Evolutionary conservation across 371 early-diverging fungal genomes (phyloP).

Genomic region (Mortierella sp.): DNA sequence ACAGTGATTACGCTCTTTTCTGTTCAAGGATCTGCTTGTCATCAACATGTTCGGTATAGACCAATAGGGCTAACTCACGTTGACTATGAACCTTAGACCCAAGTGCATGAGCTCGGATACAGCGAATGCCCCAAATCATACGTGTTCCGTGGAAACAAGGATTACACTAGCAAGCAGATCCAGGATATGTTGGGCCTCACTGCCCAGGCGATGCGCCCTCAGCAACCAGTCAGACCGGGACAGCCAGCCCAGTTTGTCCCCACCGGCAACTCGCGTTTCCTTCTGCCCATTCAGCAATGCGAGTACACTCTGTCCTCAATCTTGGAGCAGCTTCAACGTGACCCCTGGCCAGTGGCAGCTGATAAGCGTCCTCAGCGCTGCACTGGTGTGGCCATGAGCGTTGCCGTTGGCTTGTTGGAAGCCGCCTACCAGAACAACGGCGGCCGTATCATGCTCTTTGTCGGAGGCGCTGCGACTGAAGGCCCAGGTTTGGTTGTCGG

Average conservation of each 20-base stretch:
- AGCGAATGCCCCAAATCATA: slow-evolving; percentile 96
- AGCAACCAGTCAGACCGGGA: slow-evolving; percentile 73
- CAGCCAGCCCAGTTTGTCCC: slow-evolving; percentile 60
- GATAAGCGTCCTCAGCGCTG: slow-evolving; percentile 96
- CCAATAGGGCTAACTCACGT: too few relatives aligned
- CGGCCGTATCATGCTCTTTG: slow-evolving; percentile 96
- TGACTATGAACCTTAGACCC: slow-evolving; percentile 65
- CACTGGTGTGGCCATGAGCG: slow-evolving; percentile 97
- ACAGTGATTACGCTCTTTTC: slow-evolving; percentile 19
- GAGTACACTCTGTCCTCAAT: slow-evolving; percentile 95
- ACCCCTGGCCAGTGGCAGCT: slow-evolving; percentile 98
- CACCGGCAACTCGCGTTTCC: slow-evolving; percentile 69
- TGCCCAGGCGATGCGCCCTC: slow-evolving; percentile 65
- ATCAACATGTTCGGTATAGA: too few relatives aligned
- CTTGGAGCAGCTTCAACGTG: slow-evolving; percentile 95
- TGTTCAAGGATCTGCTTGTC: too few relatives aligned
- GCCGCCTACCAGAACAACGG: slow-evolving; percentile 94
- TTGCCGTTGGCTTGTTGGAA: slow-evolving; percentile 97
- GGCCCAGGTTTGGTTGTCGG: slow-evolving; percentile 99
- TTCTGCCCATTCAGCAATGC: slow-evolving; percentile 93
- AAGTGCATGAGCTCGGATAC: slow-evolving; percentile 96
- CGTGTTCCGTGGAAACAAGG: slow-evolving; percentile 98
- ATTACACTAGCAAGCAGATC: slow-evolving; percentile 94
- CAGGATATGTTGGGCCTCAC: slow-evolving; percentile 94
- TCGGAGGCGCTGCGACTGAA: slow-evolving; percentile 98